Base-by-base conservation (phyloP, 139 green algal genomes). In the Picochlorum sp. region DNA sequence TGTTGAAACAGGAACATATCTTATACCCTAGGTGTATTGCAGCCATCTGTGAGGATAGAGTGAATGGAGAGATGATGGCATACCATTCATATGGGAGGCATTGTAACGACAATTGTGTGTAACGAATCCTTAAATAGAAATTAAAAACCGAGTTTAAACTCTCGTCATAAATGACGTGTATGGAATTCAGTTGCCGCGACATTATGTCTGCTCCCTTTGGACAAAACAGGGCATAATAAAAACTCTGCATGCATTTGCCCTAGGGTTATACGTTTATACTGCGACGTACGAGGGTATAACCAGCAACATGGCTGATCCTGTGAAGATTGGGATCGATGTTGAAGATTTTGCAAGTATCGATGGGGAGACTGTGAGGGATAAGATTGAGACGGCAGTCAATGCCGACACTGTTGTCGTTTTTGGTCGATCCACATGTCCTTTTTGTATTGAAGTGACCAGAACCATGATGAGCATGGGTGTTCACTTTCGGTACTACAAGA, bases 1-100 rank as follows among this genome's bases (percentile, higher is more conserved):
- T 99, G 47, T 79, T 99, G 4, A 71, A 85, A 63, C 50, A 90
- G 78, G 90, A 97, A 77, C 90, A 94, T 67, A 24, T 74, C 55
- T 23, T 97, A 58, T 98, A 96, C 71, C 85, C 88, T 0, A 45
- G 85, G 45, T 92, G 88, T n/a, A 85, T 97, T 56, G 74, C 85
- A 21, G 93, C 93, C 45, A 66, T 98, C 59, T 86, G 83, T 52
- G 89, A 96, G 30, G 90, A 80, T 6, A 75, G 91, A 6, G 78
- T 99, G 21, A 71, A 5, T 99, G 88, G 85, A 75, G 90, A 32
- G 80, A 94, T 14, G 91, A 96, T 74, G 88, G 88, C 11, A 63
- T 95, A 0, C 89, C 89, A 24, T 83, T 92, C 30, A 69, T 95
- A 45, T 78, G 65, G 63, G 55, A 23, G 3, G 70, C 70, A 14